Conservation (phyloP, 148 eudicot species). For the Rhododendron molle region DNA sequence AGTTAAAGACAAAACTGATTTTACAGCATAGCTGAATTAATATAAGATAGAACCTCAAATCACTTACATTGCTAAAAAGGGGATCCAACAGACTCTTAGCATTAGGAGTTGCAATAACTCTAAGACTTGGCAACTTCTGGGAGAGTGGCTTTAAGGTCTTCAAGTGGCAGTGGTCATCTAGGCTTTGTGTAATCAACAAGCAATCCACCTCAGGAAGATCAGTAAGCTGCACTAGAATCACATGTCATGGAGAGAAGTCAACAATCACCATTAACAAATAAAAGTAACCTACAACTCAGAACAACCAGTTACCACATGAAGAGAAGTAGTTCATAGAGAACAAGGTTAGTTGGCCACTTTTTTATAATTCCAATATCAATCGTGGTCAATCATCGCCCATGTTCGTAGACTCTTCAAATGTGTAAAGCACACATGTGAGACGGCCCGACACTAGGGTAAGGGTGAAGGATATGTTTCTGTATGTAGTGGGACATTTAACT, state of each 20-base stretch:
- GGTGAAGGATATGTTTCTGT: background rate
- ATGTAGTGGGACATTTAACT: background rate
- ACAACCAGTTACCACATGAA: too few species aligned
- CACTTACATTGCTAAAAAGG: conserved; percentile 67
- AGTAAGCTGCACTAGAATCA: conserved; percentile 58
- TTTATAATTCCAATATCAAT: background rate
- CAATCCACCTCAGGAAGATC: conserved; percentile 88
- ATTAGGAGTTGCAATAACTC: conserved; percentile 86
- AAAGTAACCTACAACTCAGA: background rate
- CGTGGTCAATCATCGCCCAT: background rate
- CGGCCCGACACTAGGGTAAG: background rate
- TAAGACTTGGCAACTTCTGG: conserved; percentile 58
- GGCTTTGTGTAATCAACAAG: conserved; percentile 87
- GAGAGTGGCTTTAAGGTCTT: conserved; percentile 85
- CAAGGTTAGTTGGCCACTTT: background rate
- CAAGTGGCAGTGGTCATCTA: conserved; percentile 95
- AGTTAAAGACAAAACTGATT: background rate
- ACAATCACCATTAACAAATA: background rate
- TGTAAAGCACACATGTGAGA: background rate
- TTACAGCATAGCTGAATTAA: background rate
- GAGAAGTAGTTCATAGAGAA: too few species aligned
- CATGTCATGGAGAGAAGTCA: conserved; percentile 9
- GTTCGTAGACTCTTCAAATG: background rate
- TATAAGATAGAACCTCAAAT: background rate
- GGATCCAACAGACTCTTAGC: conserved; percentile 71